phyloP scores from a whole-genome alignment of 2,329 filamentous ascomycete genomes.

The Periconia macrospinosa region DNA sequence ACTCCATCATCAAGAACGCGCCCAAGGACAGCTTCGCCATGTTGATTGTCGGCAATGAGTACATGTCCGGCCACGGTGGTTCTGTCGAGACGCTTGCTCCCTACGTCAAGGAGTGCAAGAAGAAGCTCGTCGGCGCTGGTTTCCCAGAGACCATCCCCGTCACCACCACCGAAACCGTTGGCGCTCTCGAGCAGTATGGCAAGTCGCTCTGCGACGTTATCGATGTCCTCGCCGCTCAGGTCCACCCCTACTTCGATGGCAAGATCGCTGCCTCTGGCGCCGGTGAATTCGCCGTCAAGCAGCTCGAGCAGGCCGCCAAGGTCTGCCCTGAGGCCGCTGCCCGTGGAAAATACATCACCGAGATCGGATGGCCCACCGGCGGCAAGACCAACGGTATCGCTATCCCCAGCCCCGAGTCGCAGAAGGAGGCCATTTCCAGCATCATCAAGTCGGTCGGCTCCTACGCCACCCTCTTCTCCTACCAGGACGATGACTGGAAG shows the following conservation, averaged over 20 bases:
- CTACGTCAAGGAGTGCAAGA: constrained; percentile 71
- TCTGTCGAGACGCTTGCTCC: constrained; percentile 63
- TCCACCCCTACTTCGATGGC: constrained; percentile 93
- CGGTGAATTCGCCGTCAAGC: constrained; percentile 72
- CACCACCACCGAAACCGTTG: constrained; percentile 86
- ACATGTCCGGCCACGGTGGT: constrained; percentile 74
- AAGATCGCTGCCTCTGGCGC: constrained; percentile 64
- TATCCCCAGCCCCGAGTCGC: constrained; percentile 66
- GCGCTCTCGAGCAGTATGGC: constrained; percentile 69
- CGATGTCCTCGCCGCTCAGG: constrained; percentile 81
- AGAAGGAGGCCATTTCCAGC: constrained; percentile 70
- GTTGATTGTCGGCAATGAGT: constrained; percentile 89
- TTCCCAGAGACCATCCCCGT: constrained; percentile 67
- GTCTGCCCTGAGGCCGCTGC: constrained; percentile 63
- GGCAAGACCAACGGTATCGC: constrained; percentile 73
- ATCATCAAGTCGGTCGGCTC: constrained; percentile 69
- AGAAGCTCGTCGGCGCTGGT: constrained; percentile 62
- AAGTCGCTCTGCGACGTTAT: constrained; percentile 68
- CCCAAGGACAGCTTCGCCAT: constrained; percentile 73
- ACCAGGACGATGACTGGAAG: constrained; percentile 83
- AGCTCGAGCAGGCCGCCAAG: constrained; percentile 70
- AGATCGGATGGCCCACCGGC: constrained; percentile 83
- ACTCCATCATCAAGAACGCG: constrained; percentile 71
- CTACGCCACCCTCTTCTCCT: constrained; percentile 80
- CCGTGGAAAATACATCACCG: constrained; percentile 77